Evolutionary conservation across 139 green algal genomes (phyloP).

Genomic region (Mesostigma viride): DNA sequence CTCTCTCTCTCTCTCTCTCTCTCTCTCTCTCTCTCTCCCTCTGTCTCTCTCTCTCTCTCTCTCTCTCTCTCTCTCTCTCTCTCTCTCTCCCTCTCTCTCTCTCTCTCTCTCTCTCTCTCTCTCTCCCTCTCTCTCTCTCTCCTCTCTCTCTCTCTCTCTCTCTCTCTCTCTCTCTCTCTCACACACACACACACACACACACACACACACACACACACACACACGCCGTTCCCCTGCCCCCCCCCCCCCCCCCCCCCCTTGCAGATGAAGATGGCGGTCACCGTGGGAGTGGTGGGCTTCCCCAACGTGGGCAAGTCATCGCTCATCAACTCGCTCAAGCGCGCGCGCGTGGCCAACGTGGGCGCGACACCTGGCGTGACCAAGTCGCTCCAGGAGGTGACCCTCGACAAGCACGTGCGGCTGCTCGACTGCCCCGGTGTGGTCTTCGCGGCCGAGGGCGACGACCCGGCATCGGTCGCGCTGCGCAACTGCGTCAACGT

Average conservation of each 20-base stretch:
- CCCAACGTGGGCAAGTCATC: slow-evolving; percentile 96
- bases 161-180: too few relatives aligned
- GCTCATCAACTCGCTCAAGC: slow-evolving; percentile 94
- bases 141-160: neutral
- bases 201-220: too few relatives aligned
- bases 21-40: too few relatives aligned
- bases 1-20: too few relatives aligned
- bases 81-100: too few relatives aligned
- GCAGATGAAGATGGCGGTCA: slow-evolving; percentile 82
- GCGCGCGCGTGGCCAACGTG: slow-evolving; percentile 63
- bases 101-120: too few relatives aligned
- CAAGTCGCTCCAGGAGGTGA: slow-evolving; percentile 64
- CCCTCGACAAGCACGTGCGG: slow-evolving; percentile 87
- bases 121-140: neutral
- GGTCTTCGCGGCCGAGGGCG: slow-evolving; percentile 46
- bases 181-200: too few relatives aligned
- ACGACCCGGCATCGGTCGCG: slow-evolving; percentile 49
- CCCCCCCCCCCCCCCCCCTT: too few relatives aligned
- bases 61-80: too few relatives aligned
- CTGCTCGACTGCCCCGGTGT: slow-evolving; percentile 89
- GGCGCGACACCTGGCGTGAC: slow-evolving; percentile 37
- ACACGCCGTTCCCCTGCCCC: too few relatives aligned
- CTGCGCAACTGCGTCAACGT: slow-evolving; percentile 82
- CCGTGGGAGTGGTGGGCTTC: slow-evolving; percentile 90
- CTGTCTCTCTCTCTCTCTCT: too few relatives aligned